These are phyloP conservation scores for Scenedesmus sp. DNA, from an alignment of 163 green algal genomes.

Conservation along the genomic window DNA sequence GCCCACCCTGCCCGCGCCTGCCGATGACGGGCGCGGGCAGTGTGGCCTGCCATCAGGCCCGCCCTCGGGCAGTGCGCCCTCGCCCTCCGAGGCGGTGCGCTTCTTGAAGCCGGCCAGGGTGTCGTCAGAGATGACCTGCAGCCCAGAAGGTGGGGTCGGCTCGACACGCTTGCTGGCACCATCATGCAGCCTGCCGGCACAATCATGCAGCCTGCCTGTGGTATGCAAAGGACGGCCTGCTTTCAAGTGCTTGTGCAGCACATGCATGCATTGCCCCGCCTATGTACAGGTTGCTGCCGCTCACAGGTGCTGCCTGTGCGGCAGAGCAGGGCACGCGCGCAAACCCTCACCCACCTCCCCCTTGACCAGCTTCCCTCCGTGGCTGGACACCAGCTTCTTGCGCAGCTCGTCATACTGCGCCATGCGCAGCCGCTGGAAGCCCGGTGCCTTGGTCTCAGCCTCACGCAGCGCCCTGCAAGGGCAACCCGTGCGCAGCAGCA, in stretches of 20 bases:
- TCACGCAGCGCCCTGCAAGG: constrained; percentile 50
- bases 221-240: not conserved
- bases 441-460: constrained; percentile 57
- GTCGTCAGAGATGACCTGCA: constrained; percentile 63
- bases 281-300: no score
- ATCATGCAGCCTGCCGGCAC: not conserved
- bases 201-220: not conserved
- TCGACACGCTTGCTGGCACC: no score
- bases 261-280: no score
- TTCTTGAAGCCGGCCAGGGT: constrained; percentile 61
- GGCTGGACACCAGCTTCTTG: constrained; percentile 57
- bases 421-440: constrained; percentile 72
- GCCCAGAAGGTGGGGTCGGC: no score
- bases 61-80: not conserved
- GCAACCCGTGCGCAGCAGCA: not conserved
- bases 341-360: constrained; percentile 58
- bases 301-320: no score
- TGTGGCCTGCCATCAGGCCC: not conserved
- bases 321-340: no score
- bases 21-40: constrained; percentile 31
- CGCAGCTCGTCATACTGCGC: constrained; percentile 74
- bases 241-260: no score
- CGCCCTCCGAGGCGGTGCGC: not conserved
- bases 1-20: not conserved
- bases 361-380: constrained; percentile 55